phyloP scores from a whole-genome alignment of 2,329 filamentous ascomycete species.

The Cladosporium oxysporum region DNA sequence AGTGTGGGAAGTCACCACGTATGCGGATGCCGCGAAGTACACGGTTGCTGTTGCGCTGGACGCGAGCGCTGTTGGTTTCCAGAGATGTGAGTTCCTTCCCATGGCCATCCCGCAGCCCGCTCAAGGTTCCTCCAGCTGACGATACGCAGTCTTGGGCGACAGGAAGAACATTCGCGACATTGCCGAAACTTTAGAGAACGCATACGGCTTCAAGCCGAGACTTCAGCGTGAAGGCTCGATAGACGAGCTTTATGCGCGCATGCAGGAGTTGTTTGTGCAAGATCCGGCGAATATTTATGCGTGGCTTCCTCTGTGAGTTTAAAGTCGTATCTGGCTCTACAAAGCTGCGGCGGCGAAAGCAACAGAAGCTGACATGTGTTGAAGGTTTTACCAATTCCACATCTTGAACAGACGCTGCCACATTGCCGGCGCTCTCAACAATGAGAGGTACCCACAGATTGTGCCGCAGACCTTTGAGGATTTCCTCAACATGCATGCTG shows the following conservation, averaged over 20 bases:
- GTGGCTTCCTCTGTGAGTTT: slow-evolving; percentile 2
- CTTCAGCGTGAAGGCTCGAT: not conserved
- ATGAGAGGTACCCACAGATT: not conserved
- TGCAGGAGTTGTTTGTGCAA: not conserved
- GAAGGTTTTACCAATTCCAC: slow-evolving; percentile 1
- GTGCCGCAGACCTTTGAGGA: not conserved
- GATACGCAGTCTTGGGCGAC: not conserved
- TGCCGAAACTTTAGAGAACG: not conserved
- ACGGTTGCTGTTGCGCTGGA: slow-evolving; percentile 38
- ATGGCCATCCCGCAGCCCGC: too few species aligned
- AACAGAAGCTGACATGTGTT: not conserved
- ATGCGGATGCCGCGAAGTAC: slow-evolving; percentile 42
- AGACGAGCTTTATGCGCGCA: not conserved
- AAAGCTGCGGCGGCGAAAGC: not conserved
- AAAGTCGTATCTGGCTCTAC: not conserved
- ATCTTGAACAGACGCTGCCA: not conserved
- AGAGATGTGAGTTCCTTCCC: not conserved
- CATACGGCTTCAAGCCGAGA: not conserved
- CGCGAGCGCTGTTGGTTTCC: not conserved
- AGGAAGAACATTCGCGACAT: not conserved
- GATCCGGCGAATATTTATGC: not conserved
- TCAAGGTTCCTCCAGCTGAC: not conserved
- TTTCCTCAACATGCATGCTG: not conserved
- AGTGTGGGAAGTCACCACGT: slow-evolving; percentile 42
- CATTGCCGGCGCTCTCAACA: not conserved